A percentile compares a stretch with the other conserved stretches of the same genome.
phyloP scores from a whole-genome alignment of 495 filamentous ascomycete species.

The Tuber magnatum region DNA sequence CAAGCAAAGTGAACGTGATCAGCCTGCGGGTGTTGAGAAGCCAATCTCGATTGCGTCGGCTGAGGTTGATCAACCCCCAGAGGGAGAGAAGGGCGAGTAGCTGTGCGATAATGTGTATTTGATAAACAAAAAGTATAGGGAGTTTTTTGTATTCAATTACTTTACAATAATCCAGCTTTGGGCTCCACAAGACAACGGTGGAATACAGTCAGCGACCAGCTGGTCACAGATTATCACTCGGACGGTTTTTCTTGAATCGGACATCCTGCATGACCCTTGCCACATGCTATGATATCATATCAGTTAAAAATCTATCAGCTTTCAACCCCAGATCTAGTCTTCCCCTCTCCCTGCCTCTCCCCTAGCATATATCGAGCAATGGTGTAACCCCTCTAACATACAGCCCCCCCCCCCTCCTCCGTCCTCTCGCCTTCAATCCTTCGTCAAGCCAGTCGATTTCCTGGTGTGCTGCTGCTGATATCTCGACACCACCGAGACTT shows the following conservation, averaged over 20 bases:
- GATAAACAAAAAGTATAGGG: background rate
- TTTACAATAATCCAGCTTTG: background rate
- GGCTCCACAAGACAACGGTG: background rate
- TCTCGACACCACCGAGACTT: too few species aligned
- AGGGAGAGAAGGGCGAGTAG: background rate
- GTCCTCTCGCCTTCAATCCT: too few species aligned
- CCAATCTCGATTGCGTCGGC: background rate
- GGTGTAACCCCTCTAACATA: background rate
- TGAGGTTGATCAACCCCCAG: background rate
- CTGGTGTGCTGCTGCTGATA: too few species aligned
- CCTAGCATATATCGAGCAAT: background rate
- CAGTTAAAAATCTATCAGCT: background rate
- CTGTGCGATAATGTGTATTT: background rate
- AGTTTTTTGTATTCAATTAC: background rate
- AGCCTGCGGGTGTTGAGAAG: constrained; percentile 20
- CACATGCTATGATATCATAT: background rate
- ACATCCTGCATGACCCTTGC: background rate
- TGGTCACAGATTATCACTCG: background rate
- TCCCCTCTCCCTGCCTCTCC: background rate
- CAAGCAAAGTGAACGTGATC: constrained; percentile 17
- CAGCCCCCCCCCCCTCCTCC: too few species aligned
- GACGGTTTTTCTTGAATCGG: background rate
- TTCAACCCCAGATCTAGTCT: background rate
- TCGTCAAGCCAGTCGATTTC: too few species aligned
- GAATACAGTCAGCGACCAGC: background rate